Conservation (phyloP, 176 grass and related monocot genomes). For the Saccharum officinarum region DNA sequence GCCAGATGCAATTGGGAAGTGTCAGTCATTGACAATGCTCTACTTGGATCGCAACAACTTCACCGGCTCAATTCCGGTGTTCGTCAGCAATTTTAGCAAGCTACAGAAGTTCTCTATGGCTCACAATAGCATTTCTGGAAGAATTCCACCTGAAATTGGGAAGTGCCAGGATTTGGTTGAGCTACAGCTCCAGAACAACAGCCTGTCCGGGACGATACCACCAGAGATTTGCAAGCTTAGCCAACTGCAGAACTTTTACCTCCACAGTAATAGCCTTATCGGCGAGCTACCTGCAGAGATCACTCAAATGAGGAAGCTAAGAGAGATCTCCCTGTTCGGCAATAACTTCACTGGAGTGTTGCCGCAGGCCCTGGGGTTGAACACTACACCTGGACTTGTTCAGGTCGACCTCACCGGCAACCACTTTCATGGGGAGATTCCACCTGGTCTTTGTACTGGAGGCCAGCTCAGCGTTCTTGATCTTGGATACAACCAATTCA, state of each 20-base stretch:
- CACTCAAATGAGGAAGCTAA: conserved; percentile 43
- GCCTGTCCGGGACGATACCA: conserved; percentile 29
- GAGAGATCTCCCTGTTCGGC: conserved; percentile 36
- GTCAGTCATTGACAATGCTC: conserved; percentile 29
- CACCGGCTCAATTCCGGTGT: conserved; percentile 31
- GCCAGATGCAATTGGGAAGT: conserved; percentile 41
- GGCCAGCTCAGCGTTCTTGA: conserved; percentile 42
- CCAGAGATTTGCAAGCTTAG: conserved; percentile 39
- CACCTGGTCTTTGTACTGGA: conserved; percentile 45
- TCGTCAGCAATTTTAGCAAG: conserved; percentile 37
- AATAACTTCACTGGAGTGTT: conserved; percentile 51
- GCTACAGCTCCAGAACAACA: conserved; percentile 33
- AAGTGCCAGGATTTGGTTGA: conserved; percentile 49
- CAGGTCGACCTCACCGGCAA: conserved; percentile 50
- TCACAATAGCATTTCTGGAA: not conserved
- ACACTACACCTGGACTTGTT: conserved; percentile 44
- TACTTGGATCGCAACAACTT: conserved; percentile 49
- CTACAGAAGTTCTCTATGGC: conserved; percentile 43
- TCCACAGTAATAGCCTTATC: conserved; percentile 45
- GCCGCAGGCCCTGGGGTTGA: conserved; percentile 46
- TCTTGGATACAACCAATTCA: conserved; percentile 52
- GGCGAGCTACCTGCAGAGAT: conserved; percentile 54
- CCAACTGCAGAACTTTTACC: conserved; percentile 22
- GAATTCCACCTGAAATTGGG: conserved; percentile 38
- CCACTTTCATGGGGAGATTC: conserved; percentile 45